These are phyloP conservation scores for Verticillium longisporum DNA, from an alignment of 2,329 filamentous ascomycete species.

Conservation along the genomic window DNA sequence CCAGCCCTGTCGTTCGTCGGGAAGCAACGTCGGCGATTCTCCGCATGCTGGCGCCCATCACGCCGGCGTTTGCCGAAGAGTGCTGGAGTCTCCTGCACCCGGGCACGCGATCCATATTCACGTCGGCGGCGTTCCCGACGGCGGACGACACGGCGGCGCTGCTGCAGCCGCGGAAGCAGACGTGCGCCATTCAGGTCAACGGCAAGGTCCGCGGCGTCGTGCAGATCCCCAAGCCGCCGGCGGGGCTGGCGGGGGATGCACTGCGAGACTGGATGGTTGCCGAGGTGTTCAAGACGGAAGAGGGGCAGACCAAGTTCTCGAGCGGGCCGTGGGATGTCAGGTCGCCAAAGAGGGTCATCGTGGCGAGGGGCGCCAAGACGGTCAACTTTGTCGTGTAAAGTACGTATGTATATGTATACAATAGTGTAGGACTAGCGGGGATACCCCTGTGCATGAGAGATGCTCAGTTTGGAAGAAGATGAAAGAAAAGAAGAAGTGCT, in stretches of 20 bases:
- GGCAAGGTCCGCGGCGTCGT: slow-evolving; percentile 67
- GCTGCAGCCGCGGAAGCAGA: slow-evolving; percentile 41
- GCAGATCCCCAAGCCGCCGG: slow-evolving; percentile 49
- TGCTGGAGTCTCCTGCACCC: slow-evolving; percentile 60
- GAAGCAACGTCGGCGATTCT: slow-evolving; percentile 51
- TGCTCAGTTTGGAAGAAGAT: neutral
- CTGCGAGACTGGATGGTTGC: slow-evolving; percentile 55
- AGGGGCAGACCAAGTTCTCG: slow-evolving; percentile 51
- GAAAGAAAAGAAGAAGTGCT: neutral
- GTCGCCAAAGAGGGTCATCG: slow-evolving; percentile 56
- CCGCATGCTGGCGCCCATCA: slow-evolving; percentile 70
- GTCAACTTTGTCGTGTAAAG: slow-evolving; percentile 64
- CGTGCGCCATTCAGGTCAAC: slow-evolving; percentile 69
- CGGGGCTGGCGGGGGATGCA: slow-evolving; percentile 30
- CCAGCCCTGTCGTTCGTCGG: slow-evolving; percentile 35
- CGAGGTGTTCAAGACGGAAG: slow-evolving; percentile 53
- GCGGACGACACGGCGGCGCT: slow-evolving; percentile 43
- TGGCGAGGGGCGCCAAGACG: slow-evolving; percentile 59
- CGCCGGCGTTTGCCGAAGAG: slow-evolving; percentile 75
- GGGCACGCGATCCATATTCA: slow-evolving; percentile 30
- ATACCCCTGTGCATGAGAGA: slow-evolving; percentile 6
- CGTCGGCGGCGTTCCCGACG: slow-evolving; percentile 49
- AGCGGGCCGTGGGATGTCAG: slow-evolving; percentile 37
- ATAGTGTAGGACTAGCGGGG: slow-evolving; percentile 4
- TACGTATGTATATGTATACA: neutral